phyloP scores from a whole-genome alignment of 2,329 filamentous ascomycete species.

The Sphaerostilbella broomeana region DNA sequence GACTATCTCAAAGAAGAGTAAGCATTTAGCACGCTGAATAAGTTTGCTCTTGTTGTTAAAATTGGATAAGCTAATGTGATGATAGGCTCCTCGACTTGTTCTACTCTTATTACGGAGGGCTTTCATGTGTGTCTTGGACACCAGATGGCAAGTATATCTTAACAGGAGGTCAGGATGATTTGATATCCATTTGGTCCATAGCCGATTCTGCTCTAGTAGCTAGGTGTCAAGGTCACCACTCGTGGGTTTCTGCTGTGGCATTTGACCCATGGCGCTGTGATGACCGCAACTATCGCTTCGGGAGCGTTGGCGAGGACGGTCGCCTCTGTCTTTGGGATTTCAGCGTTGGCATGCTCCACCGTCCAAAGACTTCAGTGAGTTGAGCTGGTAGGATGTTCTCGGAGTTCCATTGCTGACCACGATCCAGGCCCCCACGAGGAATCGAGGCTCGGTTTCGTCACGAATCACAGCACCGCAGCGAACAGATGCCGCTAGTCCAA shows the following conservation, averaged over 20 bases:
- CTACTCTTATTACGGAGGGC: slow-evolving; percentile 85
- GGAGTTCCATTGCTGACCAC: neutral
- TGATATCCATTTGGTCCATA: slow-evolving; percentile 93
- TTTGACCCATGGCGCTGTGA: slow-evolving; percentile 98
- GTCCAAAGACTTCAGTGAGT: slow-evolving; percentile 70
- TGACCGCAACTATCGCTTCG: slow-evolving; percentile 89
- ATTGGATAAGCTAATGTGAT: too few species aligned
- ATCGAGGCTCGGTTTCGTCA: slow-evolving; percentile 49
- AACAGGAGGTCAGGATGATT: slow-evolving; percentile 90
- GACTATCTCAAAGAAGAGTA: slow-evolving; percentile 89
- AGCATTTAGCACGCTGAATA: slow-evolving; percentile 26
- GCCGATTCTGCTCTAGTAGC: slow-evolving; percentile 79
- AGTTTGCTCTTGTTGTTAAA: too few species aligned
- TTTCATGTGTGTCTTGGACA: slow-evolving; percentile 94
- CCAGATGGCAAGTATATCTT: slow-evolving; percentile 94
- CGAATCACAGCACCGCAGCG: slow-evolving; percentile 43
- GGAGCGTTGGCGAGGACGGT: slow-evolving; percentile 91
- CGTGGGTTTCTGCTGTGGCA: slow-evolving; percentile 87
- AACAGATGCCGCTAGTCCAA: slow-evolving; percentile 56
- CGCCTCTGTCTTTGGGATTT: slow-evolving; percentile 94
- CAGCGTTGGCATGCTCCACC: slow-evolving; percentile 89
- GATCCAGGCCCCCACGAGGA: slow-evolving; percentile 21
- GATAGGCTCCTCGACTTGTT: slow-evolving; percentile 76
- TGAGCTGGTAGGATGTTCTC: neutral
- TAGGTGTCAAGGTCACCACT: slow-evolving; percentile 89